These are phyloP conservation scores for Fistulifera solaris DNA, from an alignment of 108 stramenopile species.

Conservation along the genomic window DNA sequence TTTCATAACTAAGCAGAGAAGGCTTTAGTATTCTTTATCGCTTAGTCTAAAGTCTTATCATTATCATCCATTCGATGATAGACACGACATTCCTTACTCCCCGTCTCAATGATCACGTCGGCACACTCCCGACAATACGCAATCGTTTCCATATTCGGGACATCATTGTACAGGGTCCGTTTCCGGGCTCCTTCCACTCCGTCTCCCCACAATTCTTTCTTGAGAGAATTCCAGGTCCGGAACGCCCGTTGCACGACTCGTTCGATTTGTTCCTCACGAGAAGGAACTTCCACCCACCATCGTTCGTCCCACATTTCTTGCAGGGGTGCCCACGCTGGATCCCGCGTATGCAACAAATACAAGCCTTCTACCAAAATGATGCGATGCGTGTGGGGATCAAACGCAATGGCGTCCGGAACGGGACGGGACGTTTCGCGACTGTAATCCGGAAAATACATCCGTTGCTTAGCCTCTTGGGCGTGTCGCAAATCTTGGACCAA, in stretches of 20 bases:
- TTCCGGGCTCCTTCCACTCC: too few species aligned
- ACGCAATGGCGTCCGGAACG: slow-evolving; percentile 16
- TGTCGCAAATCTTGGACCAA: slow-evolving; percentile 7
- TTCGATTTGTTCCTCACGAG: background rate
- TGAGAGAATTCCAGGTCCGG: background rate
- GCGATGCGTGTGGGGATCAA: slow-evolving; percentile 12
- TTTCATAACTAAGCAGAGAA: too few species aligned
- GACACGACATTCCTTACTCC: too few species aligned
- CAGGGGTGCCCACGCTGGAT: slow-evolving; percentile 31
- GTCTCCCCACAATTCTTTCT: background rate
- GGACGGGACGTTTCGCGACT: slow-evolving; percentile 34
- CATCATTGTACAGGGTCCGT: too few species aligned
- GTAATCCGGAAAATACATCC: slow-evolving; percentile 23
- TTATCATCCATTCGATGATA: too few species aligned
- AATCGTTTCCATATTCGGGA: too few species aligned
- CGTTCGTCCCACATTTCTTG: slow-evolving; percentile 44
- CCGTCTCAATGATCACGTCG: too few species aligned
- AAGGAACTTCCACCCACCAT: slow-evolving; percentile 31
- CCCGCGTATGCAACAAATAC: slow-evolving; percentile 29
- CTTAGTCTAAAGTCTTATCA: too few species aligned
- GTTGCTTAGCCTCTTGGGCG: slow-evolving; percentile 5
- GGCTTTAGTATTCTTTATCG: too few species aligned
- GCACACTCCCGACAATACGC: too few species aligned
- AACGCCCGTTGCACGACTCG: background rate
- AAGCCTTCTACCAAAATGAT: slow-evolving; percentile 33